A percentile compares a stretch with the other conserved stretches of the same genome.
Evolutionary conservation across 257 asterid genomes (phyloP).

Genomic region (Linderniella brevidens): DNA sequence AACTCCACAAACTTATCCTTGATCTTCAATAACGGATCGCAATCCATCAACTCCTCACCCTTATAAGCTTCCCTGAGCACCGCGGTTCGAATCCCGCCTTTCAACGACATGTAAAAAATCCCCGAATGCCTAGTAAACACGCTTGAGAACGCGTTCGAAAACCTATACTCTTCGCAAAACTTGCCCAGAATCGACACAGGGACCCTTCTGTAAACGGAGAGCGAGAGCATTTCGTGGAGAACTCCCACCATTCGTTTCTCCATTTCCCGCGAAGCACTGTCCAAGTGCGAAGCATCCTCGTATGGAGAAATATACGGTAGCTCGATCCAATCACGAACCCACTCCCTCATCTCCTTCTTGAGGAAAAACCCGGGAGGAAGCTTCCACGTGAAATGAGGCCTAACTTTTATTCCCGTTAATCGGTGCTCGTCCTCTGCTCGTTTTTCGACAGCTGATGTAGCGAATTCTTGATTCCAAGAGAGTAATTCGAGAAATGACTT

Average conservation of each 20-base stretch:
- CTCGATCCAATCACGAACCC: constrained; percentile 93
- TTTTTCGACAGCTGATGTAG: constrained; percentile 46
- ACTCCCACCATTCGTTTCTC: constrained; percentile 88
- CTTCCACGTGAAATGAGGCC: constrained; percentile 67
- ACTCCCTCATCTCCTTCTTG: constrained; percentile 86
- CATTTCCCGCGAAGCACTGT: constrained; percentile 55
- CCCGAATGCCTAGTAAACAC: constrained; percentile 84
- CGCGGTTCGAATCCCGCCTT: constrained; percentile 82
- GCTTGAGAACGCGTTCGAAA: constrained; percentile 59
- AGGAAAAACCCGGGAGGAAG: constrained; percentile 57
- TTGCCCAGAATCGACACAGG: constrained; percentile 53
- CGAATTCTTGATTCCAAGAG: constrained; percentile 35
- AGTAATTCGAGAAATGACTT: constrained; percentile 46
- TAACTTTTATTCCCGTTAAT: constrained; percentile 42
- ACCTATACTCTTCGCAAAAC: constrained; percentile 69
- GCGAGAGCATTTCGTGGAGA: constrained; percentile 72
- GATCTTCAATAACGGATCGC: constrained; percentile 37
- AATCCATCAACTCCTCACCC: constrained; percentile 34
- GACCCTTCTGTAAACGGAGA: constrained; percentile 53
- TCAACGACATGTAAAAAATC: constrained; percentile 65
- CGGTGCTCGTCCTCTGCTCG: constrained; percentile 73
- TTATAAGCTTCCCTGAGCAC: constrained; percentile 82
- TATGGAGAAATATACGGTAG: constrained; percentile 79
- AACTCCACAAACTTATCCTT: constrained; percentile 53
- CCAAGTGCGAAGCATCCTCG: constrained; percentile 45